Conservation (phyloP, 805 yeast species). For the Ogataea allantospora region DNA sequence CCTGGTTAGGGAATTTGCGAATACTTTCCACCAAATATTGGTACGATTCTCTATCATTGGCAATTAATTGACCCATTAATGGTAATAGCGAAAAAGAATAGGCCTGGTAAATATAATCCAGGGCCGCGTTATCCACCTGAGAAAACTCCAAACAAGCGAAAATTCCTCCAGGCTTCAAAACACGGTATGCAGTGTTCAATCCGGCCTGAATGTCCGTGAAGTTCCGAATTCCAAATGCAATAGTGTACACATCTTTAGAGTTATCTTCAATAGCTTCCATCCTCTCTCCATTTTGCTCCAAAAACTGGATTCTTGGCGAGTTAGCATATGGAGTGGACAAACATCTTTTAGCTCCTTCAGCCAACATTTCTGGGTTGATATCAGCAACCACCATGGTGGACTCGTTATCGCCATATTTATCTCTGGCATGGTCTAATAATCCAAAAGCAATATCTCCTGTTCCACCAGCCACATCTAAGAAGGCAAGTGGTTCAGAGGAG, state of each 20-base stretch:
- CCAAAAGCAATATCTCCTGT: slow-evolving; percentile 99
- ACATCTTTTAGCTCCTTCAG: slow-evolving; percentile 83
- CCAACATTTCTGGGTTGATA: slow-evolving; percentile 93
- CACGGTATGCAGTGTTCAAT: slow-evolving; percentile 90
- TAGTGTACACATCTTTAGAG: slow-evolving; percentile 93
- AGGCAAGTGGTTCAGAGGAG: slow-evolving; percentile 66
- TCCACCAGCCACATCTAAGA: slow-evolving; percentile 97
- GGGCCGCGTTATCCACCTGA: slow-evolving; percentile 76
- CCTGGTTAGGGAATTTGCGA: slow-evolving; percentile 88
- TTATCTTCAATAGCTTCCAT: slow-evolving; percentile 80
- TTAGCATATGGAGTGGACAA: slow-evolving; percentile 55
- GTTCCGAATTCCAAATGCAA: slow-evolving; percentile 96
- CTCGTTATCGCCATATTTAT: slow-evolving; percentile 67
- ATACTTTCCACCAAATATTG: slow-evolving; percentile 96
- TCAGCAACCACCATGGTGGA: slow-evolving; percentile 90
- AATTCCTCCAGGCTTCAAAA: slow-evolving; percentile 94
- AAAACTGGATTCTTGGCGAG: slow-evolving; percentile 69
- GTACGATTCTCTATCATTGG: slow-evolving; percentile 93
- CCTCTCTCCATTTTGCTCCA: slow-evolving; percentile 91
- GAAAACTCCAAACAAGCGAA: slow-evolving; percentile 96
- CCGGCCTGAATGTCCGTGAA: slow-evolving; percentile 95
- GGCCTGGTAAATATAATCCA: slow-evolving; percentile 77
- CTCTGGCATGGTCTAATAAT: slow-evolving; percentile 83
- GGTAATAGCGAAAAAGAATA: slow-evolving; percentile 89
- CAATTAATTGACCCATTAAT: slow-evolving; percentile 91